Evolutionary conservation across 176 grass and related monocot species (phyloP), one percentile per base, ranked within the genome.

Genomic region (Triticum monococcum): DNA sequence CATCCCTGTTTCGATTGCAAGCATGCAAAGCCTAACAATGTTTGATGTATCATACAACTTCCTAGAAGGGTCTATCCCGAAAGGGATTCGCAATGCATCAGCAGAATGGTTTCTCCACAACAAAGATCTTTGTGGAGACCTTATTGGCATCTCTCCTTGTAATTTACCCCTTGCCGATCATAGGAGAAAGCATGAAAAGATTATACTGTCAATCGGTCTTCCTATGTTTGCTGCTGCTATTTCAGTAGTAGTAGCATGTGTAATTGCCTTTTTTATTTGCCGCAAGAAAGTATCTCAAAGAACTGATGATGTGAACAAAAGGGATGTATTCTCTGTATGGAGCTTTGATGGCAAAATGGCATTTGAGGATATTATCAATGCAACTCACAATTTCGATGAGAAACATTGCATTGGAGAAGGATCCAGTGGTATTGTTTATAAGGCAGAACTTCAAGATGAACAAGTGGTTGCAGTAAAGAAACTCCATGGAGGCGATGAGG

Each of bases 301-400:
- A 37, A 59, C 9, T 18, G 12, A 23, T 57, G 8, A 1, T 13
- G 7, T 18, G 14, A 61, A 8, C 5, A 84, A 54, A 62, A 62
- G n/a, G 20, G 67, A 43, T 45, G 32, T 56, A n/a, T 52, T 87
- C 33, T 87, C 66, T 8, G 12, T 81, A 46, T 72, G 66, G 52
- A 59, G 30, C 67, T 88, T 88, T 12, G 86, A 88, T 77, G 79
- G 86, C 4, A 88, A 52, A 33, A n/a, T 75, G 26, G 56, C 22
- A 59, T 88, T 82, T 38, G 37, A 82, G 16, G 79, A 88, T 77
- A 82, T 88, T 11, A 56, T 64, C 13, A 52, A 16, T 68, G 72
- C 41, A 76, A 83, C 72, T 14, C 25, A 88, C 11, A 28, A 28
- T 28, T 28, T 28, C 28, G 28, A 28, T 28, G 28, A 28, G 28